Percentiles rank a stretch among this genome's conserved stretches.
Conservation (phyloP, 2,329 filamentous ascomycete genomes). For the Fusarium nelsonii region DNA sequence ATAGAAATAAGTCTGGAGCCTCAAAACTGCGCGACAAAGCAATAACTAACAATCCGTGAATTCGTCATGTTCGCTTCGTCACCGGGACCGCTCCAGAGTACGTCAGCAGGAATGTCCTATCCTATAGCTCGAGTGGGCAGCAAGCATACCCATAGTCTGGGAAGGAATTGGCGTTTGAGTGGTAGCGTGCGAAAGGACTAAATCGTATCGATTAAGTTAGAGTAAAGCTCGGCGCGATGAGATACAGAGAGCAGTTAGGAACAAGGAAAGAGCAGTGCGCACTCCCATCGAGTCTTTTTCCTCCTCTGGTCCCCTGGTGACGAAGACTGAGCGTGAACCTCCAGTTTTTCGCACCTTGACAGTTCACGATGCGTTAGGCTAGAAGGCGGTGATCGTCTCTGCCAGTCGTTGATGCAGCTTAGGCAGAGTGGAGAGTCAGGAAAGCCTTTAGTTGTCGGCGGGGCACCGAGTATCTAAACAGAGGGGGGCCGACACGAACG, state of each 20-base stretch:
- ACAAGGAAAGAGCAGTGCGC: conserved; percentile 36
- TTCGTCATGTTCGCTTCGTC: conserved; percentile 39
- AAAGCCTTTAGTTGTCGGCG: neutral
- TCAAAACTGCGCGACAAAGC: neutral
- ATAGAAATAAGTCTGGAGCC: conserved; percentile 21
- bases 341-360: conserved; percentile 47
- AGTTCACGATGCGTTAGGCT: conserved; percentile 37
- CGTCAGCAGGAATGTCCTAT: conserved; percentile 38
- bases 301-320: conserved; percentile 39
- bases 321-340: conserved; percentile 42
- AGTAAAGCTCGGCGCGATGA: conserved; percentile 24
- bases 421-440: neutral
- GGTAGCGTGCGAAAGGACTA: conserved; percentile 53
- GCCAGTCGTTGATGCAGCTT: conserved; percentile 12
- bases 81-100: conserved; percentile 43
- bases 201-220: conserved; percentile 11
- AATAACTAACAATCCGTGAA: conserved; percentile 44
- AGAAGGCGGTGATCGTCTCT: conserved; percentile 25
- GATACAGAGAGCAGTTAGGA: conserved; percentile 2
- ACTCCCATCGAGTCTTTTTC: conserved; percentile 51
- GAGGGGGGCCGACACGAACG: neutral
- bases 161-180: conserved; percentile 55
- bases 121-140: conserved; percentile 15
- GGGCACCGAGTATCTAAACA: conserved; percentile 1
- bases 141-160: conserved; percentile 58